Conservation (phyloP, 306 rosid genomes). For the Aeschynomene evenia region DNA sequence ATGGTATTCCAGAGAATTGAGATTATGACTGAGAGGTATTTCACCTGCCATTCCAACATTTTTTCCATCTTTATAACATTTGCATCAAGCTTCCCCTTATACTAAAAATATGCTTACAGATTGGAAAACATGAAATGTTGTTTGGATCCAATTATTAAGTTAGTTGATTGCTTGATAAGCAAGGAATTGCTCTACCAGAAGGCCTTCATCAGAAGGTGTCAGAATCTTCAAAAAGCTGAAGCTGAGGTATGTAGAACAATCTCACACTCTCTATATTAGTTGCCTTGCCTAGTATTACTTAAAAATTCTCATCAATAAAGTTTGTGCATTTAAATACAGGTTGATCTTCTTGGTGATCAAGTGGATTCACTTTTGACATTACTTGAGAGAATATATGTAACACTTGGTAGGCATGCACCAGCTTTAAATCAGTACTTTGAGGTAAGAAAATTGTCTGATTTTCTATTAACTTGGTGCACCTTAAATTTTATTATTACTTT, state of each 20-base stretch:
- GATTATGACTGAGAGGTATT: conserved; percentile 50
- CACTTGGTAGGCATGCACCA: conserved; percentile 57
- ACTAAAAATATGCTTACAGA: conserved; percentile 37
- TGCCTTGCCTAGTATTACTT: not conserved
- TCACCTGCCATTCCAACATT: not conserved
- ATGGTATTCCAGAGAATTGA: conserved; percentile 44
- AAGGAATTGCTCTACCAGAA: conserved; percentile 50
- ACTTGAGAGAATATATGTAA: conserved; percentile 60
- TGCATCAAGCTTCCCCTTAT: not conserved
- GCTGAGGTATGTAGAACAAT: conserved; percentile 51
- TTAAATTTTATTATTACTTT: not conserved
- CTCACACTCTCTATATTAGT: not conserved
- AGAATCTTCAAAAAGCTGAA: conserved; percentile 80
- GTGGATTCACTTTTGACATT: conserved; percentile 65
- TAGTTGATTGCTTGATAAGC: conserved; percentile 40
- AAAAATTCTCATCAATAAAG: conserved; percentile 11
- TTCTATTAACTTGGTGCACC: not conserved
- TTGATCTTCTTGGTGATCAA: conserved; percentile 93
- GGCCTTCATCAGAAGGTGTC: conserved; percentile 71
- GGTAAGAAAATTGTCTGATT: conserved; percentile 37
- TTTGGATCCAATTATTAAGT: conserved; percentile 37
- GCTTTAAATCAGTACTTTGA: conserved; percentile 57
- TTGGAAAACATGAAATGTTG: conserved; percentile 54
- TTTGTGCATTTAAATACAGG: conserved; percentile 40
- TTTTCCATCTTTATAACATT: not conserved